Evolutionary conservation across 176 grass and related monocot genomes (phyloP).

Genomic region (Carex parvula): DNA sequence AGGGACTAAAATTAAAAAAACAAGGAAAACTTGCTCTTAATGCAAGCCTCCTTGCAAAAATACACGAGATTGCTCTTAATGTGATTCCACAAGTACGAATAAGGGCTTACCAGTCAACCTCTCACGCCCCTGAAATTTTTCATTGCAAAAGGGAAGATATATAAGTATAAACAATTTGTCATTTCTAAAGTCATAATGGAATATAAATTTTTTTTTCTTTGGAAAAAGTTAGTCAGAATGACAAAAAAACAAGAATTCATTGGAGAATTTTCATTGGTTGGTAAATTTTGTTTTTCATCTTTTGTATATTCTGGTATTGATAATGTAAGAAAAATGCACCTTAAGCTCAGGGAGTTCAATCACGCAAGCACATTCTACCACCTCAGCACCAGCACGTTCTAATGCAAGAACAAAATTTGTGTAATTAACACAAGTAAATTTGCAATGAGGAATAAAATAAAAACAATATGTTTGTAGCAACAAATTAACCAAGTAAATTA

Average conservation of each 20-base stretch:
- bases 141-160: neutral
- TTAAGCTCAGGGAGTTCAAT: constrained; percentile 62
- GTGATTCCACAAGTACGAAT: constrained; percentile 49
- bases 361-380: constrained; percentile 63
- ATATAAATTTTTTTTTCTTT: no score
- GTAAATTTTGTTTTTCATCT: neutral
- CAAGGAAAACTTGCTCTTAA: neutral
- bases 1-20: neutral
- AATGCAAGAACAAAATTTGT: neutral
- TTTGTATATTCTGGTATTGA: neutral
- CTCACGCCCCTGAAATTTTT: constrained; percentile 46
- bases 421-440: neutral
- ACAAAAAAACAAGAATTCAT: neutral
- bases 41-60: neutral
- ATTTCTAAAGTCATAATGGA: no score
- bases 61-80: constrained; percentile 6
- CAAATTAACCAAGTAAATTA: constrained; percentile 40
- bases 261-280: neutral
- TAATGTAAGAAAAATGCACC: constrained; percentile 25
- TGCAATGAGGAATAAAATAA: neutral
- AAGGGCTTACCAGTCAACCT: constrained; percentile 55
- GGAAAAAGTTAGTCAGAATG: neutral
- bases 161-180: neutral
- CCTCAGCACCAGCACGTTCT: constrained; percentile 63
- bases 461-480: neutral